Percentiles rank a stretch among this genome's conserved stretches.
Evolutionary conservation across 495 filamentous ascomycete species (phyloP).

Genomic region (Symbiotaphrina buchneri): DNA sequence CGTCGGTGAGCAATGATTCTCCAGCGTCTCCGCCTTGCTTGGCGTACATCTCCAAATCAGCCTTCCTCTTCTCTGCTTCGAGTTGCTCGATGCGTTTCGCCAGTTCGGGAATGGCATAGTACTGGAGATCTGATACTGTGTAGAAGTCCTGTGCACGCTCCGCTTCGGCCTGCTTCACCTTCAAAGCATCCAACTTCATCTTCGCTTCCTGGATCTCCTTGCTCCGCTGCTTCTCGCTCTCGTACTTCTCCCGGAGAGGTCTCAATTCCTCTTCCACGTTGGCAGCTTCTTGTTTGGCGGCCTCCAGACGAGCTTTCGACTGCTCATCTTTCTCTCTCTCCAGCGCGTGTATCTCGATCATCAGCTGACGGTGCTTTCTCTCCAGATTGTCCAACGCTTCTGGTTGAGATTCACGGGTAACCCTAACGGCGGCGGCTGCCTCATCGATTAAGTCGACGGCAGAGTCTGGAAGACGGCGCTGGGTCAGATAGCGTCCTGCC

Average conservation of each 20-base stretch:
- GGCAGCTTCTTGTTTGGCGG: conserved; percentile 71
- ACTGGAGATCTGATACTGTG: conserved; percentile 77
- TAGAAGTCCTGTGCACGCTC: conserved; percentile 61
- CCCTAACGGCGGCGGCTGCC: conserved; percentile 81
- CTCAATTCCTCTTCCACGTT: conserved; percentile 82
- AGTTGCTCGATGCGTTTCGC: conserved; percentile 54
- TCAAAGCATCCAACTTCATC: conserved; percentile 72
- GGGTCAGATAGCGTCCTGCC: conserved; percentile 78
- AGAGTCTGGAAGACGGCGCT: conserved; percentile 78
- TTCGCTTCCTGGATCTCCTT: conserved; percentile 90
- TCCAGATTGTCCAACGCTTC: conserved; percentile 87
- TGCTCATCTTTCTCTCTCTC: conserved; percentile 88
- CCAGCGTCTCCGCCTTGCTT: conserved; percentile 29
- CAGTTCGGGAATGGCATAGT: conserved; percentile 92
- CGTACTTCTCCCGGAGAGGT: conserved; percentile 86
- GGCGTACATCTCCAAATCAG: conserved; percentile 50
- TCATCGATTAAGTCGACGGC: conserved; percentile 94
- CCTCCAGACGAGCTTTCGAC: conserved; percentile 54
- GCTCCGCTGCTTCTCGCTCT: conserved; percentile 69
- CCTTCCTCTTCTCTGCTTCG: conserved; percentile 54
- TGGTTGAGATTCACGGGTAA: conserved; percentile 85
- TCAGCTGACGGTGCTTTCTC: conserved; percentile 63
- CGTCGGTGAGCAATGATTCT: conserved; percentile 57
- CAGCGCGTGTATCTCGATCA: conserved; percentile 91
- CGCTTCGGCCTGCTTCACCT: conserved; percentile 80